Conservation (phyloP, 2,329 filamentous ascomycete genomes). For the Rhinocladiella mackenziei region DNA sequence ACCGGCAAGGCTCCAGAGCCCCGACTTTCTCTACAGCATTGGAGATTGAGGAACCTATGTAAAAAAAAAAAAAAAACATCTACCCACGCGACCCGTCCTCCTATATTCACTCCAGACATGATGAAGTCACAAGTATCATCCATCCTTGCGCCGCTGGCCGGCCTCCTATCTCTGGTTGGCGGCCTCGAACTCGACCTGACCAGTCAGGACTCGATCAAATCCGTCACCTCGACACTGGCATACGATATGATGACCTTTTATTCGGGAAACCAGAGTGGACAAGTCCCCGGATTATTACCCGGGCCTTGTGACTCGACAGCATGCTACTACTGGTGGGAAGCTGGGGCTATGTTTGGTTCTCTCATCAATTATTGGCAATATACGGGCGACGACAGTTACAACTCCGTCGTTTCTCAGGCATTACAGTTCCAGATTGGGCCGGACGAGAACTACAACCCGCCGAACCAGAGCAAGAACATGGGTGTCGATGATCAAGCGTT, state of each 20-base stretch:
- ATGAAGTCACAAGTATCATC: slow-evolving; percentile 19
- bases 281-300: slow-evolving; percentile 34
- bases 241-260: slow-evolving; percentile 37
- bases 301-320: slow-evolving; percentile 26
- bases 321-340: slow-evolving; percentile 40
- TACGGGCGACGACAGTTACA: slow-evolving; percentile 41
- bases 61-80: no score
- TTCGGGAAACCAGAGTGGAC: slow-evolving; percentile 33
- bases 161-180: slow-evolving; percentile 19
- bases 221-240: slow-evolving; percentile 33
- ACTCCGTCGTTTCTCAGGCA: slow-evolving; percentile 38
- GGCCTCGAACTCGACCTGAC: slow-evolving; percentile 21
- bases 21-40: no score
- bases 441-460: slow-evolving; percentile 40
- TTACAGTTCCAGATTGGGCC: slow-evolving; percentile 40
- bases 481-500: slow-evolving; percentile 33
- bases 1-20: no score
- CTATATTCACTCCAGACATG: neutral
- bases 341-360: slow-evolving; percentile 36
- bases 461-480: slow-evolving; percentile 41
- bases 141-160: slow-evolving; percentile 23
- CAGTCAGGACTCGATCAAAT: slow-evolving; percentile 35
- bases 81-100: neutral
- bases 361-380: slow-evolving; percentile 44
- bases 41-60: neutral